Evolutionary conservation across 768 basidiomycete species (phyloP).

Genomic region (Phanerochaete sordida): DNA sequence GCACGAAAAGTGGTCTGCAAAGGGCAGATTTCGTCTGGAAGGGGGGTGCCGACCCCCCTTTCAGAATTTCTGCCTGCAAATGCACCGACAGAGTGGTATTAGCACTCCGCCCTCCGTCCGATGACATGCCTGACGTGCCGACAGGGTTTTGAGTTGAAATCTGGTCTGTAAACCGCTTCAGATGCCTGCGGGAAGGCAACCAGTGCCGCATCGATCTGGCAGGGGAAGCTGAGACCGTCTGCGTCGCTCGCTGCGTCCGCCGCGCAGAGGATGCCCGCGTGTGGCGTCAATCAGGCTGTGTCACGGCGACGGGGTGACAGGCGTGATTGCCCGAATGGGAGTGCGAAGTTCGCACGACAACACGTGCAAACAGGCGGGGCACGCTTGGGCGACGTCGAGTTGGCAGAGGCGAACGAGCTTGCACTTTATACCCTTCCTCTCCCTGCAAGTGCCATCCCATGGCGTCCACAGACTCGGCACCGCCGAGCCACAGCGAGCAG

Average conservation of each 20-base stretch:
- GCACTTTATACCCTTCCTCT: conserved; percentile 22
- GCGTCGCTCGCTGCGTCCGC: background rate
- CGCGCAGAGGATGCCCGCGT: background rate
- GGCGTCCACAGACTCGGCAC: conserved; percentile 21
- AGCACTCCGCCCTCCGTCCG: too few relatives aligned
- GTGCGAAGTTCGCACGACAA: conserved; percentile 12
- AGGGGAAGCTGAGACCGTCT: too few relatives aligned
- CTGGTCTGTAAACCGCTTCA: too few relatives aligned
- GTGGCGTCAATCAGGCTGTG: background rate
- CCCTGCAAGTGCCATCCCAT: conserved; percentile 25
- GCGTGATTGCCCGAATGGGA: conserved; percentile 1
- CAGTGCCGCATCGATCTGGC: too few relatives aligned
- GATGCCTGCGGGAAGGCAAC: too few relatives aligned
- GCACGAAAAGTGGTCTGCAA: too few relatives aligned
- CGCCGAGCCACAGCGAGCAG: conserved; percentile 13
- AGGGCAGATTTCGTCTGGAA: too few relatives aligned
- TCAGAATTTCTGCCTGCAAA: too few relatives aligned
- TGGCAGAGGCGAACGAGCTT: conserved; percentile 22
- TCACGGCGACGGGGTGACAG: background rate
- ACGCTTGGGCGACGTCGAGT: conserved; percentile 19
- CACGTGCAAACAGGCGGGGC: conserved; percentile 22
- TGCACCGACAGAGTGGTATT: too few relatives aligned
- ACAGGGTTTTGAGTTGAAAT: too few relatives aligned
- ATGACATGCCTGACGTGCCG: too few relatives aligned
- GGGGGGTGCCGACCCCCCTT: too few relatives aligned